phyloP scores from a whole-genome alignment of 2,329 filamentous ascomycete species.

The Aspergillus intermedius region DNA sequence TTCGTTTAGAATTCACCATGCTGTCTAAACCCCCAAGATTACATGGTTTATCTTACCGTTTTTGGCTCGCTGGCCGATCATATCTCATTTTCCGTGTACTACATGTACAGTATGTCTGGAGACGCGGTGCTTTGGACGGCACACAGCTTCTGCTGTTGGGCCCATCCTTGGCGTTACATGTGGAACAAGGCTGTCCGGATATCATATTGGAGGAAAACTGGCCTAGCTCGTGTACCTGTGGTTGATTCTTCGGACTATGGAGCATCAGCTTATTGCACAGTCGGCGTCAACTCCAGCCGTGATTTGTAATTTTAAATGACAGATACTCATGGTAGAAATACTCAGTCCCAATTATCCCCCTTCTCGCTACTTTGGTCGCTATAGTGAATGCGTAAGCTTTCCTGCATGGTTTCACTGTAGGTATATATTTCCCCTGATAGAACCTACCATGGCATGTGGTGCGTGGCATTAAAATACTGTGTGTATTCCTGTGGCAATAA shows the following conservation, averaged over 20 bases:
- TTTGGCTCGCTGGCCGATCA: slow-evolving; percentile 14
- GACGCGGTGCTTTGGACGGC: not conserved
- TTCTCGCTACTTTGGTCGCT: not conserved
- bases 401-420: not conserved
- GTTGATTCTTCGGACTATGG: too few relatives aligned
- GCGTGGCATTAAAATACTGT: slow-evolving; percentile 8
- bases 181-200: not conserved
- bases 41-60: slow-evolving; percentile 3
- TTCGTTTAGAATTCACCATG: not conserved
- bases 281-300: too few relatives aligned
- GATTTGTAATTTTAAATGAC: too few relatives aligned
- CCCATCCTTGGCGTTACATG: not conserved
- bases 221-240: not conserved
- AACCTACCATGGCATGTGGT: not conserved
- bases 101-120: slow-evolving; percentile 21
- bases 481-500: not conserved
- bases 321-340: too few relatives aligned
- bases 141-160: not conserved
- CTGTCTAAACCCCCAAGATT: not conserved
- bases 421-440: not conserved
- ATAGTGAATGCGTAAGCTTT: not conserved
- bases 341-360: too few relatives aligned
- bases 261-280: too few relatives aligned
- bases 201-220: slow-evolving; percentile 1
- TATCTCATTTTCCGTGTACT: slow-evolving; percentile 18